Conservation (phyloP, 176 grass and related monocot species). For the Aechmea fasciata region DNA sequence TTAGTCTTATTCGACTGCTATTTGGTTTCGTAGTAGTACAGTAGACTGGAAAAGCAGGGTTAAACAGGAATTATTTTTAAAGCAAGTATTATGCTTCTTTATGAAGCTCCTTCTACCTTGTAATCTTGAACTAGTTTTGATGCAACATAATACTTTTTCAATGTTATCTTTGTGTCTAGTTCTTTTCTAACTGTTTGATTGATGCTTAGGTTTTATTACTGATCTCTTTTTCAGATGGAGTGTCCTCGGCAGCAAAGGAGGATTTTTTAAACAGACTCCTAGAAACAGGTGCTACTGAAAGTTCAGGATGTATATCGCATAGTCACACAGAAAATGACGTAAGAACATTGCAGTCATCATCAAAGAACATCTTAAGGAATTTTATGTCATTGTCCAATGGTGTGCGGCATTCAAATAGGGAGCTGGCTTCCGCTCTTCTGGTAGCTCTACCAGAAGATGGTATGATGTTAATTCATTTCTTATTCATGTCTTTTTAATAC, state of each 20-base stretch:
- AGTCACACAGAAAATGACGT: constrained; percentile 34
- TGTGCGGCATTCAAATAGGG: constrained; percentile 38
- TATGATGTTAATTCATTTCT: constrained; percentile 27
- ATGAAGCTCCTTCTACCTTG: neutral
- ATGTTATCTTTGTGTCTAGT: neutral
- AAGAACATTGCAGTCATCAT: constrained; percentile 19
- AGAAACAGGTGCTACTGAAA: constrained; percentile 62
- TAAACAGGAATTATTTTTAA: neutral
- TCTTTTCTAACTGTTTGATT: neutral
- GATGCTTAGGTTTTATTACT: constrained; percentile 4
- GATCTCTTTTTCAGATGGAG: constrained; percentile 37
- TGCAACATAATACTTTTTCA: neutral
- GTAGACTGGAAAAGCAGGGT: too few relatives aligned
- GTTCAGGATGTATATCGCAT: constrained; percentile 30
- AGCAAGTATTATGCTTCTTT: neutral
- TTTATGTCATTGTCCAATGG: constrained; percentile 31
- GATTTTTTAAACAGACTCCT: constrained; percentile 51
- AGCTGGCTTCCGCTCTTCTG: constrained; percentile 21
- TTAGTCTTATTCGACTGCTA: too few relatives aligned
- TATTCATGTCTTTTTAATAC: neutral
- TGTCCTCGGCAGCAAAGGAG: constrained; percentile 26
- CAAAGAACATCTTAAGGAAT: constrained; percentile 38
- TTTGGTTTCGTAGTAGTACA: too few relatives aligned
- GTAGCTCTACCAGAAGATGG: constrained; percentile 46
- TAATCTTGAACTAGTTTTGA: neutral